A percentile compares a stretch with the other conserved stretches of the same genome.
These are phyloP conservation scores for Sporothrix globosa DNA, from an alignment of 2,329 filamentous ascomycete genomes.

Conservation along the genomic window DNA sequence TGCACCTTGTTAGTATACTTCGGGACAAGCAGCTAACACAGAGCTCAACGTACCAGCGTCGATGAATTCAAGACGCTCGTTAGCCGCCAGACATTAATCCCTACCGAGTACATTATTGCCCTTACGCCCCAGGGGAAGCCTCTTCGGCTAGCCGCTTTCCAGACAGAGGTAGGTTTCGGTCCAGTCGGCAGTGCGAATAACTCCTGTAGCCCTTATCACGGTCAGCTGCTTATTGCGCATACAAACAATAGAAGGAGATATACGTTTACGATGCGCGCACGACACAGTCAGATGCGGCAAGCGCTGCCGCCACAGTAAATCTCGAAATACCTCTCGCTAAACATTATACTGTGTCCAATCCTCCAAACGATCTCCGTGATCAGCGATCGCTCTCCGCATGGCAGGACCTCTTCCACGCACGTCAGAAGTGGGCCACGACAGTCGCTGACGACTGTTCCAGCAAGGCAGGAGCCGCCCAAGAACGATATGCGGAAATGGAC, in stretches of 20 bases:
- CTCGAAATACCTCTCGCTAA: constrained; percentile 57
- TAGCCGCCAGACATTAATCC: constrained; percentile 71
- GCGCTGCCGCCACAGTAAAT: constrained; percentile 48
- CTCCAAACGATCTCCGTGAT: constrained; percentile 82
- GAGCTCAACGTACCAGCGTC: constrained; percentile 56
- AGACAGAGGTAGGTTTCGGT: constrained; percentile 67
- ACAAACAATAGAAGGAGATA: constrained; percentile 67
- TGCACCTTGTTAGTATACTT: background rate
- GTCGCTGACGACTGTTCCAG: constrained; percentile 69
- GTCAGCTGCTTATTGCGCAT: background rate
- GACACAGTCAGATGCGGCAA: constrained; percentile 60
- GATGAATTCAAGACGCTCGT: constrained; percentile 87
- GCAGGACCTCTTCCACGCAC: constrained; percentile 81
- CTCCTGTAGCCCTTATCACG: background rate
- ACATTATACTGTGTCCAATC: constrained; percentile 61
- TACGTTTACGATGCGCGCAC: constrained; percentile 88
- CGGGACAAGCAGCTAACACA: background rate
- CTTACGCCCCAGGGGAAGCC: constrained; percentile 84
- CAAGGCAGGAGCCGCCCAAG: constrained; percentile 64
- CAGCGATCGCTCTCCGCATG: constrained; percentile 83
- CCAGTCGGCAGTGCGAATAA: background rate
- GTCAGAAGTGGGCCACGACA: constrained; percentile 76
- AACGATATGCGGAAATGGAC: constrained; percentile 72
- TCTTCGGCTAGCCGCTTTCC: constrained; percentile 76
- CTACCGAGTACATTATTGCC: constrained; percentile 77